Evolutionary conservation across 1,139 yeast genomes (phyloP).

Genomic region (Meyerozyma smithsonii): DNA sequence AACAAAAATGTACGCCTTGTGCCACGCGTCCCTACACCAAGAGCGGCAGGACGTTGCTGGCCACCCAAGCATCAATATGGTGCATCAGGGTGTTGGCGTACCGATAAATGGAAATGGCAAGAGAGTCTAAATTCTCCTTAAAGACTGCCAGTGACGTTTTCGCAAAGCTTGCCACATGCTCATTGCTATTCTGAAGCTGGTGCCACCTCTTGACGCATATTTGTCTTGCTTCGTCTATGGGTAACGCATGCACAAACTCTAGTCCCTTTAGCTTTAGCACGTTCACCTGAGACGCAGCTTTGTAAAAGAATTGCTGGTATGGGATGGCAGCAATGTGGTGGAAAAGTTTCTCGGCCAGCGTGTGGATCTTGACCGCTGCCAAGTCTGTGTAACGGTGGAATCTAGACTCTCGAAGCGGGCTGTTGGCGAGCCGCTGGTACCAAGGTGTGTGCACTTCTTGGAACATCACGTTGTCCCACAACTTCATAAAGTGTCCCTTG

Average conservation of each 20-base stretch:
- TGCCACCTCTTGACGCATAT: neutral
- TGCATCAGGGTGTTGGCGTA: neutral
- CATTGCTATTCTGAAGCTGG: neutral
- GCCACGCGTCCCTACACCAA: no score
- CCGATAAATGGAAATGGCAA: neutral
- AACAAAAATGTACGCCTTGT: no score
- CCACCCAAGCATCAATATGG: neutral
- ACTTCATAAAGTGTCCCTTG: neutral
- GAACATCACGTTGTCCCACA: neutral
- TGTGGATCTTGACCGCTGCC: neutral
- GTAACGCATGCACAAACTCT: neutral
- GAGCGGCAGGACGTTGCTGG: neutral
- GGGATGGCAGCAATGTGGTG: neutral
- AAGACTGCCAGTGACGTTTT: neutral
- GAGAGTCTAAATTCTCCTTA: neutral
- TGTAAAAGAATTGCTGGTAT: no score
- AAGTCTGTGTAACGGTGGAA: neutral
- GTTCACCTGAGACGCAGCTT: neutral
- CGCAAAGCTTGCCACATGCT: neutral
- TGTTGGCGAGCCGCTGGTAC: neutral
- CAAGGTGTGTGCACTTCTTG: neutral
- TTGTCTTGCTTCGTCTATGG: neutral
- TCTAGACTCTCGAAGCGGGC: neutral
- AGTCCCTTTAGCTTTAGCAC: neutral
- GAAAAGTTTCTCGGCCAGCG: neutral